Percentiles rank a stretch among this genome's conserved stretches.
These are phyloP conservation scores for Glonium stellatum DNA, from an alignment of 495 filamentous ascomycete genomes.

Conservation along the genomic window DNA sequence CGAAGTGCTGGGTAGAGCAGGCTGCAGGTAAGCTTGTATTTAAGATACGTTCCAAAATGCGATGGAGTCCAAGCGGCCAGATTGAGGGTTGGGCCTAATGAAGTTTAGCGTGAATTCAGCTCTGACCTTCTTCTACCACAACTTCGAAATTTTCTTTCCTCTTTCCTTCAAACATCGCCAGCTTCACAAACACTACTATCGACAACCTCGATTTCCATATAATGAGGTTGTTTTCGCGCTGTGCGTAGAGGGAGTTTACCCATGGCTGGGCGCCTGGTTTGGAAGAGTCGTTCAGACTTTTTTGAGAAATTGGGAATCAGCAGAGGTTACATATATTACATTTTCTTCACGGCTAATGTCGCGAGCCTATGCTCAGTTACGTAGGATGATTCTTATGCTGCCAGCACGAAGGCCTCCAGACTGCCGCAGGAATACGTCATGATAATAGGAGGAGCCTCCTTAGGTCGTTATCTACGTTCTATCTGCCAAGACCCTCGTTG, in stretches of 20 bases:
- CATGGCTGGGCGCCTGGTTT: conserved; percentile 75
- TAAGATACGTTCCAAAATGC: not conserved
- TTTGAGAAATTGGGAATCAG: conserved; percentile 70
- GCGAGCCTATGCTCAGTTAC: not conserved
- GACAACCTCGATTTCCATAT: conserved; percentile 47
- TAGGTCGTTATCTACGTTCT: too few species aligned
- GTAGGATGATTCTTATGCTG: not conserved
- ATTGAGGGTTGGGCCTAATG: conserved; percentile 15
- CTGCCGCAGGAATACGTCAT: too few species aligned
- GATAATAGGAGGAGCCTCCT: too few species aligned
- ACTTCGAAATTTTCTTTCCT: conserved; percentile 22
- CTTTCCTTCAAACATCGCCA: conserved; percentile 45
- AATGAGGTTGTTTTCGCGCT: conserved; percentile 61
- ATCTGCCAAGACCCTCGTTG: too few species aligned
- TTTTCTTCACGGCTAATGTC: not conserved
- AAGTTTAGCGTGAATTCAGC: conserved; percentile 2
- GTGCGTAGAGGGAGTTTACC: conserved; percentile 59
- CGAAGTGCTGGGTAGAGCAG: not conserved
- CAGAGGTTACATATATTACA: conserved; percentile 60
- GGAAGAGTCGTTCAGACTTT: conserved; percentile 61
- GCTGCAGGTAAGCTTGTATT: conserved; percentile 16
- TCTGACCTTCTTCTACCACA: not conserved
- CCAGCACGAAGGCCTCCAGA: not conserved
- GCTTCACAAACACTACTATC: conserved; percentile 53
- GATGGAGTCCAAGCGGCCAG: conserved; percentile 20